Conservation (phyloP, 305 asterid species). For the Fraxinus nigra region DNA sequence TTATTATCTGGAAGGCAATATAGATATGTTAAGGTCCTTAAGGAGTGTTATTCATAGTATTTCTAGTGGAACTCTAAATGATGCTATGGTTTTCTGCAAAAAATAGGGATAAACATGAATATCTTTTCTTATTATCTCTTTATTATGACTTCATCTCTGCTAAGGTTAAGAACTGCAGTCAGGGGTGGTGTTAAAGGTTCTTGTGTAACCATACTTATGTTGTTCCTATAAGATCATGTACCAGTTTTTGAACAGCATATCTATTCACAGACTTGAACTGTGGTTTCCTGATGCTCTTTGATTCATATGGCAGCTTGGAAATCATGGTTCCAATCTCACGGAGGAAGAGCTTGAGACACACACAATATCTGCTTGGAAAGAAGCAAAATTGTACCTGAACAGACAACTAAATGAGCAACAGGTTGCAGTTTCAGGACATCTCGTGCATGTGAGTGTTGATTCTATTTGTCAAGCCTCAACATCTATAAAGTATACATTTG, state of each 20-base stretch:
- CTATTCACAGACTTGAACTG: neutral
- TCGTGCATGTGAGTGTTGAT: constrained; percentile 66
- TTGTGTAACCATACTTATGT: neutral
- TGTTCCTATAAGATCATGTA: neutral
- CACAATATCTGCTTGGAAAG: constrained; percentile 96
- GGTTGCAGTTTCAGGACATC: constrained; percentile 48
- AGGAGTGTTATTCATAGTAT: neutral
- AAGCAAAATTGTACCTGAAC: constrained; percentile 60
- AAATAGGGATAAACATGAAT: neutral
- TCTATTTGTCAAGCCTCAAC: neutral
- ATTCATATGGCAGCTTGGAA: constrained; percentile 71
- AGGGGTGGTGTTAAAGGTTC: neutral
- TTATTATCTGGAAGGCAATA: neutral
- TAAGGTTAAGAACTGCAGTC: neutral
- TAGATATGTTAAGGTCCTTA: neutral
- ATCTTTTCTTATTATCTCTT: neutral
- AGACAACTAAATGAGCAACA: constrained; percentile 59
- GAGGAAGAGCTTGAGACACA: constrained; percentile 99
- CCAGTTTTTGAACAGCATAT: constrained; percentile 11
- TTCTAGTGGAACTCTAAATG: neutral
- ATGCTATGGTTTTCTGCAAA: neutral
- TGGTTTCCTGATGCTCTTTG: constrained; percentile 16
- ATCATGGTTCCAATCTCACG: constrained; percentile 85
- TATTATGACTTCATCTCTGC: neutral
- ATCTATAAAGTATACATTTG: neutral